Evolutionary conservation across 805 yeast genomes (phyloP).

Genomic region (Starmerella floricola): DNA sequence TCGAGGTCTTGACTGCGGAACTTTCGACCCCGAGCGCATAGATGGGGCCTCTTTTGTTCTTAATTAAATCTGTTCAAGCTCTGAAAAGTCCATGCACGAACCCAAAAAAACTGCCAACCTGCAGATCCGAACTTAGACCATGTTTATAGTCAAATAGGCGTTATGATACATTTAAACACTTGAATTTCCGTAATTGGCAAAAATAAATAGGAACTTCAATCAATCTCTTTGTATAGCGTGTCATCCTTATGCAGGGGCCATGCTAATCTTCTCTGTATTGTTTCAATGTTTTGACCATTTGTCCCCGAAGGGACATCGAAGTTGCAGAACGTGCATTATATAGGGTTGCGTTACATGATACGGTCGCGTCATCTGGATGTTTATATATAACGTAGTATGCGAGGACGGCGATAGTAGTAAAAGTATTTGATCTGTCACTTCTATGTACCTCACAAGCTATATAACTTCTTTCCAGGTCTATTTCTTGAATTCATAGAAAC

Average conservation of each 20-base stretch:
- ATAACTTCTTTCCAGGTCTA: too few species aligned
- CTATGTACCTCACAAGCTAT: too few species aligned
- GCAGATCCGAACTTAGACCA: conserved; percentile 4
- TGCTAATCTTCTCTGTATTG: conserved; percentile 99
- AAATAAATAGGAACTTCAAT: conserved; percentile 64
- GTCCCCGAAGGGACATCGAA: conserved; percentile 57
- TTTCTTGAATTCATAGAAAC: conserved; percentile 45
- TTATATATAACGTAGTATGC: too few species aligned
- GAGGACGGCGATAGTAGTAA: too few species aligned
- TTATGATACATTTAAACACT: neutral
- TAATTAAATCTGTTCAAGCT: too few species aligned
- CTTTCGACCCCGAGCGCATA: neutral
- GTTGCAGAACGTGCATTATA: neutral
- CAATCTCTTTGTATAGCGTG: conserved; percentile 99
- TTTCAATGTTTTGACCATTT: conserved; percentile 91
- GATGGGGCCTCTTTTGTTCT: too few species aligned
- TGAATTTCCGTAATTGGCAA: conserved; percentile 7
- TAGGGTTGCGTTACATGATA: neutral
- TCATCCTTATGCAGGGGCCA: conserved; percentile 99
- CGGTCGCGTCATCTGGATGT: conserved; percentile 7
- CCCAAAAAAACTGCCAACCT: neutral
- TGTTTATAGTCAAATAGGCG: too few species aligned
- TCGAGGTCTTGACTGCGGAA: conserved; percentile 9
- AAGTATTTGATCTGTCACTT: too few species aligned
- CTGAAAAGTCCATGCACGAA: too few species aligned